A percentile compares a stretch with the other conserved stretches of the same genome.
These are phyloP conservation scores for Hypoxylon perforatum DNA, from an alignment of 495 filamentous ascomycete species.

Conservation along the genomic window DNA sequence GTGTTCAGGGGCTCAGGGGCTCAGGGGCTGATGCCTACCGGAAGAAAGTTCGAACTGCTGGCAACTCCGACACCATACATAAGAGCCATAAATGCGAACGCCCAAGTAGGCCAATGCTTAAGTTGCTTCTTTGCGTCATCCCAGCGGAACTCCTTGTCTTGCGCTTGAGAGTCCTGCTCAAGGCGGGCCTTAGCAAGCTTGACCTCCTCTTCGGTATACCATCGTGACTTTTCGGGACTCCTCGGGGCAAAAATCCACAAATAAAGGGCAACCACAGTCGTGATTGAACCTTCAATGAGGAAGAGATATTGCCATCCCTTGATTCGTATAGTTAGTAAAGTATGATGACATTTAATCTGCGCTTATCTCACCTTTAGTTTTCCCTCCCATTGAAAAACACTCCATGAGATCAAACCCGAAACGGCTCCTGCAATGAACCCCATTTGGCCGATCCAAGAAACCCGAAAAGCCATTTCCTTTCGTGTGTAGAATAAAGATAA, in stretches of 20 bases:
- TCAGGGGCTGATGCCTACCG: slow-evolving; percentile 11
- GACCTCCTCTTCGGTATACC: slow-evolving; percentile 30
- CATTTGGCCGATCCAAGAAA: slow-evolving; percentile 32
- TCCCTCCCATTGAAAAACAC: slow-evolving; percentile 32
- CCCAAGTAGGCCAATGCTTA: slow-evolving; percentile 44
- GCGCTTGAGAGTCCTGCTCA: slow-evolving; percentile 21
- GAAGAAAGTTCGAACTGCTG: slow-evolving; percentile 49
- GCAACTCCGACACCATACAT: slow-evolving; percentile 44
- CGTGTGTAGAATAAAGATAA: slow-evolving; percentile 32
- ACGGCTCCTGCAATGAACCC: slow-evolving; percentile 36
- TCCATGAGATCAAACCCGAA: slow-evolving; percentile 31
- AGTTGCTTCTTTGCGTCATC: slow-evolving; percentile 33
- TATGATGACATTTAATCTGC: neutral
- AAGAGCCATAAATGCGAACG: slow-evolving; percentile 42
- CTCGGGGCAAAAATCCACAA: slow-evolving; percentile 23
- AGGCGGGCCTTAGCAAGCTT: slow-evolving; percentile 23
- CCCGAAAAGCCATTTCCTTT: slow-evolving; percentile 30
- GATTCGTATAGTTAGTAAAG: neutral
- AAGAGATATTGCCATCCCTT: slow-evolving; percentile 36
- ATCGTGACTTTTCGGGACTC: slow-evolving; percentile 25
- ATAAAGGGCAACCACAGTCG: slow-evolving; percentile 8
- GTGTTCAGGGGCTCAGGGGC: neutral
- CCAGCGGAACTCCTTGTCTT: slow-evolving; percentile 39
- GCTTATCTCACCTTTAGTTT: slow-evolving; percentile 6
- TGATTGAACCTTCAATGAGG: slow-evolving; percentile 31